Conservation (phyloP, 306 rosid genomes). For the Castanea mollissima region DNA sequence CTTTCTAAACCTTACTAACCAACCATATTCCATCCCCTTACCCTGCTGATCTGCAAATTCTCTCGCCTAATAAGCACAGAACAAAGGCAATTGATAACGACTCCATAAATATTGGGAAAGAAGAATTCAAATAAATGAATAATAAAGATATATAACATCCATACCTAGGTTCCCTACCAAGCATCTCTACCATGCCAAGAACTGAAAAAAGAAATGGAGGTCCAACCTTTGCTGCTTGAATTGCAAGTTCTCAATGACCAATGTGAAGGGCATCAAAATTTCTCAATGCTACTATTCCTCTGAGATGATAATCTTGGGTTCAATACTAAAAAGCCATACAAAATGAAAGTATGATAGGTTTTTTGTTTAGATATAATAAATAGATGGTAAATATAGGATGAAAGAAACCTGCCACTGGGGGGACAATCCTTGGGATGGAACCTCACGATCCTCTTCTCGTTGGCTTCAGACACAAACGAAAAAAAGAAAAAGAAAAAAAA, state of each 20-base stretch:
- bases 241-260: slow-evolving; percentile 91
- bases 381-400: neutral
- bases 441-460: slow-evolving; percentile 55
- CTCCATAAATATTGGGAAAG: neutral
- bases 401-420: slow-evolving; percentile 74
- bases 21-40: too few relatives aligned
- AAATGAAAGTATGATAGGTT: neutral
- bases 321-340: neutral
- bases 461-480: slow-evolving; percentile 37
- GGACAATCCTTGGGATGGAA: slow-evolving; percentile 44
- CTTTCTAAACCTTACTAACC: too few relatives aligned
- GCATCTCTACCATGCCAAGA: slow-evolving; percentile 83
- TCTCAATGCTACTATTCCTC: slow-evolving; percentile 89
- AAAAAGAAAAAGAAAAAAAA: neutral
- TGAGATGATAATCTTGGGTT: slow-evolving; percentile 28
- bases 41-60: too few relatives aligned
- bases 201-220: slow-evolving; percentile 89
- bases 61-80: neutral
- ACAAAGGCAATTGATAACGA: neutral
- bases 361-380: neutral
- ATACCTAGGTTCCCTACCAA: slow-evolving; percentile 94
- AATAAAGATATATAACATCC: slow-evolving; percentile 8
- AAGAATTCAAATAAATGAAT: slow-evolving; percentile 6
- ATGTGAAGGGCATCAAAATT: slow-evolving; percentile 93
- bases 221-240: slow-evolving; percentile 91